Evolutionary conservation across 1,284 basidiomycete genomes (phyloP).

Genomic region (Sanghuangporus sanghuang): DNA sequence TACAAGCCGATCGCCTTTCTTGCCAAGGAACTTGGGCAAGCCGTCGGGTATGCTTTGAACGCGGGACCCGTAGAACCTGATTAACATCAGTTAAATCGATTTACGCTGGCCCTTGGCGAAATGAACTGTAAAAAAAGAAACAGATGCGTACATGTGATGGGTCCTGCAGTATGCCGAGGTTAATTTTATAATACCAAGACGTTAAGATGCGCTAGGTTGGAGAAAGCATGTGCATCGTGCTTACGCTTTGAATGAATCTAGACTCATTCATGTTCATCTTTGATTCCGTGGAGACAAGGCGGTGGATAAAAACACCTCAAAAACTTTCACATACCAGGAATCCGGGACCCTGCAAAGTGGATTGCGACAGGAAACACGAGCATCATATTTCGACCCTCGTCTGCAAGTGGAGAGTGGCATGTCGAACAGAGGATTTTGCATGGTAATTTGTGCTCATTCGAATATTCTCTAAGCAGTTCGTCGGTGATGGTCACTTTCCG

Average conservation of each 20-base stretch:
- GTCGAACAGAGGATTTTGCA: constrained; percentile 10
- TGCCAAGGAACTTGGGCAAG: constrained; percentile 13
- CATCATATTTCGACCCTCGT: constrained; percentile 16
- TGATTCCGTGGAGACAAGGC: neutral
- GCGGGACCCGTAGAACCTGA: constrained; percentile 13
- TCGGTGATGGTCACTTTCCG: too few species aligned
- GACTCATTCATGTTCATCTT: neutral
- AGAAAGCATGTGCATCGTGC: neutral
- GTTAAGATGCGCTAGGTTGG: too few species aligned
- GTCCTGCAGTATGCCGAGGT: neutral
- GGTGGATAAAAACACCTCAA: neutral
- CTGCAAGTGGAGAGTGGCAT: constrained; percentile 9
- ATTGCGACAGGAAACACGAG: constrained; percentile 12
- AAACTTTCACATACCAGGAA: neutral
- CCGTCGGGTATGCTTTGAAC: constrained; percentile 8
- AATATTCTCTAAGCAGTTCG: neutral
- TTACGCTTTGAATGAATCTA: constrained; percentile 11
- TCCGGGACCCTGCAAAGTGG: neutral
- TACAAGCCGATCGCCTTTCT: constrained; percentile 2
- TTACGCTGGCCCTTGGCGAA: neutral
- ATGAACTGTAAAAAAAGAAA: neutral
- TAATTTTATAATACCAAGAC: neutral
- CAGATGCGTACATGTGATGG: constrained; percentile 7
- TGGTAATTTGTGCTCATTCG: constrained; percentile 6
- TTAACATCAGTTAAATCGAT: neutral